Percentiles rank a stretch among this genome's conserved stretches.
Conservation (phyloP, 2,329 filamentous ascomycete genomes). For the Ceratocystis harringtonii region DNA sequence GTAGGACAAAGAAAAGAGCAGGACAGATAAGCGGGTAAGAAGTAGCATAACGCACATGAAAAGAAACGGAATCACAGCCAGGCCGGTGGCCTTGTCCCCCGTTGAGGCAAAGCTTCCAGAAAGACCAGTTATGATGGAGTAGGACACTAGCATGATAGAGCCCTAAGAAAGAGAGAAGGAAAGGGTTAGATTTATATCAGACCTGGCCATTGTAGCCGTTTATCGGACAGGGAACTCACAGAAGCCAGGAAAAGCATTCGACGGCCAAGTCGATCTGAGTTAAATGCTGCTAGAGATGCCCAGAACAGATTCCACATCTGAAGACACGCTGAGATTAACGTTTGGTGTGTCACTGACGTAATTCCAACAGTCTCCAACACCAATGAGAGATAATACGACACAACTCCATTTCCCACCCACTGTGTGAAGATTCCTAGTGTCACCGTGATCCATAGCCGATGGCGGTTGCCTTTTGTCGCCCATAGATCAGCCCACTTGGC, state of each 20-base stretch:
- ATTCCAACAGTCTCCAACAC: slow-evolving; percentile 33
- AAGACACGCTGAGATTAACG: slow-evolving; percentile 19
- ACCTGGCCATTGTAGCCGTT: neutral
- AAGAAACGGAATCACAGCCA: slow-evolving; percentile 40
- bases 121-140: slow-evolving; percentile 37
- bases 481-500: slow-evolving; percentile 38
- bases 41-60: slow-evolving; percentile 32
- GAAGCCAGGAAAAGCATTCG: slow-evolving; percentile 38
- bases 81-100: slow-evolving; percentile 25
- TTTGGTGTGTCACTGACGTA: slow-evolving; percentile 28
- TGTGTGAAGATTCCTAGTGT: slow-evolving; percentile 40
- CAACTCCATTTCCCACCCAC: slow-evolving; percentile 37
- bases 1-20: neutral
- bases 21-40: neutral
- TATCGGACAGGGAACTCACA: slow-evolving; percentile 22
- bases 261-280: slow-evolving; percentile 33
- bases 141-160: slow-evolving; percentile 32
- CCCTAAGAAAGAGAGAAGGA: slow-evolving; percentile 24
- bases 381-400: slow-evolving; percentile 35
- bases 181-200: neutral
- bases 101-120: slow-evolving; percentile 26
- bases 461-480: slow-evolving; percentile 34
- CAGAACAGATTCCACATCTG: slow-evolving; percentile 29
- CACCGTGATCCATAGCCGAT: slow-evolving; percentile 33
- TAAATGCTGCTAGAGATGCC: slow-evolving; percentile 28